phyloP scores from a whole-genome alignment of 345 rosid genomes.

The Zanthoxylum bungeanum region DNA sequence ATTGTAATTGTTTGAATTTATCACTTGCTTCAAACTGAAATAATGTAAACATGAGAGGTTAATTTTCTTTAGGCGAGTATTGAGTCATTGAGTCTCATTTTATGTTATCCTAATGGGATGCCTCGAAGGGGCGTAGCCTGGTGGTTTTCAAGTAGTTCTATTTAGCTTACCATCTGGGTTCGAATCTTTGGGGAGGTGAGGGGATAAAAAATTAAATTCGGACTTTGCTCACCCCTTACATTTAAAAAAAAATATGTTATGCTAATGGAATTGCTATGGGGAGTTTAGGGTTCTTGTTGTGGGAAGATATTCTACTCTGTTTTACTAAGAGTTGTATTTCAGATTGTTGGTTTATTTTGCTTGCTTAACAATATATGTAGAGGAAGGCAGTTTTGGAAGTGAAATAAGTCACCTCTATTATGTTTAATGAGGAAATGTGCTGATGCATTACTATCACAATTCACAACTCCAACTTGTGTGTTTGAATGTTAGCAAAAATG shows the following conservation, averaged over 20 bases:
- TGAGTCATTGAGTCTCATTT: not conserved
- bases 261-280: not conserved
- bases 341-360: not conserved
- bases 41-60: not conserved
- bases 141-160: no score
- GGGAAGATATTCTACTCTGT: not conserved
- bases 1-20: not conserved
- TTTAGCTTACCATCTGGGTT: no score
- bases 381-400: not conserved
- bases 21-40: not conserved
- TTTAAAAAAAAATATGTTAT: no score
- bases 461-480: not conserved
- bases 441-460: not conserved
- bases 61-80: not conserved
- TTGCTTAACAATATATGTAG: not conserved
- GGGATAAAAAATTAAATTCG: no score
- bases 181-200: no score
- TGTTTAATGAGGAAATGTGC: not conserved
- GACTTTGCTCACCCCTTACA: no score
- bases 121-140: no score
- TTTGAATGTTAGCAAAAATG: not conserved
- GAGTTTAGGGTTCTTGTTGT: not conserved
- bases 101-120: not conserved
- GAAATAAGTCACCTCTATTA: not conserved
- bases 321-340: not conserved